A percentile compares a stretch with the other conserved stretches of the same genome.
phyloP scores from a whole-genome alignment of 164 flowering plant species.

The Kalanchoe fedtschenkoi region DNA sequence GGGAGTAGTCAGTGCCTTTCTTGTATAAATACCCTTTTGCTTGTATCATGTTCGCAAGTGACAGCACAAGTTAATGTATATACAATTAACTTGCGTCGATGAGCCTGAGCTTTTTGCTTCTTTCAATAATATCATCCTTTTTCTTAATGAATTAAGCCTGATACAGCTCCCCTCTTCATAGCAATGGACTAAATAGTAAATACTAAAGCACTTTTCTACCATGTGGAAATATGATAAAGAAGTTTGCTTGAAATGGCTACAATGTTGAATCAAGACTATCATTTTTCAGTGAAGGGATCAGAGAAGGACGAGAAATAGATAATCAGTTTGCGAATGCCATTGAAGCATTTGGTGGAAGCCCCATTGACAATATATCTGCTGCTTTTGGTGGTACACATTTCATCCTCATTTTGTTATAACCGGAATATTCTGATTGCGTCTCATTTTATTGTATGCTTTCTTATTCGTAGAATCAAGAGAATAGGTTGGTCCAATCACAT shows the following conservation, averaged over 20 bases:
- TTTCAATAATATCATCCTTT: no score
- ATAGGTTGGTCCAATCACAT: not conserved
- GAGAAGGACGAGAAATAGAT: slow-evolving; percentile 84
- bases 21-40: no score
- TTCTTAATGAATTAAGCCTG: not conserved
- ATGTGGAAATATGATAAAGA: not conserved
- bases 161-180: not conserved
- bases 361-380: slow-evolving; percentile 77
- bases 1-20: no score
- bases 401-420: not conserved
- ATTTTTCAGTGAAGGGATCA: slow-evolving; percentile 80
- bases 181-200: not conserved
- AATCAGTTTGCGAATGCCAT: slow-evolving; percentile 85
- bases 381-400: slow-evolving; percentile 78
- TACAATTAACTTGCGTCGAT: no score
- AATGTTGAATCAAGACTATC: slow-evolving; percentile 1
- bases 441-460: not conserved
- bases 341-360: slow-evolving; percentile 89
- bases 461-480: not conserved
- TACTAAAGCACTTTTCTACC: not conserved
- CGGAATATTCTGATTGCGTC: not conserved
- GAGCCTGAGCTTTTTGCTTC: no score
- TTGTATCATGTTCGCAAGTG: no score
- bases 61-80: no score
- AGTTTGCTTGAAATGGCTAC: not conserved